These are phyloP conservation scores for Hippophae gyantsensis DNA, from an alignment of 306 rosid species.

Conservation along the genomic window DNA sequence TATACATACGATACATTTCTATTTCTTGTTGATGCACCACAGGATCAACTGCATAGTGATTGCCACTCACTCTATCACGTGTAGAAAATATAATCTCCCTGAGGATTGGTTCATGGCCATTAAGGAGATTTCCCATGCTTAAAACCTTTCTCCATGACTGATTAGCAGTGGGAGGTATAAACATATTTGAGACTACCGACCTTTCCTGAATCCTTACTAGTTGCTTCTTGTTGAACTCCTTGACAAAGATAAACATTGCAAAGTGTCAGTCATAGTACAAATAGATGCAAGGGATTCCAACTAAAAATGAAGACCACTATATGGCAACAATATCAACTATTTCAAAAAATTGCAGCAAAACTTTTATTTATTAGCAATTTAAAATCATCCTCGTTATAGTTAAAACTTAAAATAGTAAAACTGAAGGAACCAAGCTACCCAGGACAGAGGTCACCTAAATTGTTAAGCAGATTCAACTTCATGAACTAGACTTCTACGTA, in stretches of 20 bases:
- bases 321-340: too few relatives aligned
- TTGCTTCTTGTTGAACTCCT: constrained; percentile 69
- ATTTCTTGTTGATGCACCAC: constrained; percentile 46
- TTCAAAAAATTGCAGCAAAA: too few relatives aligned
- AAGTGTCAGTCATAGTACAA: constrained; percentile 11
- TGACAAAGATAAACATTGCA: constrained; percentile 13
- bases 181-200: constrained; percentile 61
- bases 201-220: constrained; percentile 52
- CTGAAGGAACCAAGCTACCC: not conserved
- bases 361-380: too few relatives aligned
- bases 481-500: constrained; percentile 1
- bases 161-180: constrained; percentile 72
- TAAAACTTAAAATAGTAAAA: not conserved
- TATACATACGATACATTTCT: constrained; percentile 83
- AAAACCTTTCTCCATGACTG: constrained; percentile 92
- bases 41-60: constrained; percentile 63
- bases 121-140: constrained; percentile 99
- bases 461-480: not conserved
- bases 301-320: not conserved
- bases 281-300: constrained; percentile 2
- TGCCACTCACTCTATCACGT: constrained; percentile 52
- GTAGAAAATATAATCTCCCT: constrained; percentile 74
- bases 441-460: not conserved
- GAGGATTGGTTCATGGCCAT: constrained; percentile 82
- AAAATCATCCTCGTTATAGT: too few relatives aligned